Evolutionary conservation across 1,284 basidiomycete genomes (phyloP).

Genomic region (Marasmius sp.): DNA sequence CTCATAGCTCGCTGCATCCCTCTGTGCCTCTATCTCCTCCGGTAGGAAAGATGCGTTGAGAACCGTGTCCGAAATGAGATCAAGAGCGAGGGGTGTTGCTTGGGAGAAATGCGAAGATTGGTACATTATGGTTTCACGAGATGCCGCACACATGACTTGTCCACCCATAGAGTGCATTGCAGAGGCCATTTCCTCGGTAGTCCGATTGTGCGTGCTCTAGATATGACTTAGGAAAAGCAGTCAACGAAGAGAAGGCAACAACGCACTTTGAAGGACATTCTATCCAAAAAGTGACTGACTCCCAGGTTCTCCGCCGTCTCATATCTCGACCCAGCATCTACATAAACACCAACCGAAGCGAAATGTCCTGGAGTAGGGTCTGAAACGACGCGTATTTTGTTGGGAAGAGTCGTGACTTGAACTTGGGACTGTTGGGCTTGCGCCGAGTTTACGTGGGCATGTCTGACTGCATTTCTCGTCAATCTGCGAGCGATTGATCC

Average conservation of each 20-base stretch:
- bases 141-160: conserved; percentile 90
- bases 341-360: conserved; percentile 89
- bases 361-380: conserved; percentile 93
- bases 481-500: conserved; percentile 5
- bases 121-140: conserved; percentile 96
- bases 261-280: conserved; percentile 94
- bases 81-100: conserved; percentile 80
- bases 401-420: conserved; percentile 85
- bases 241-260: background rate
- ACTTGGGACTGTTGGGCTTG: conserved; percentile 27
- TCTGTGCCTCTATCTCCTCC: conserved; percentile 84
- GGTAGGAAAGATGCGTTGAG: conserved; percentile 75
- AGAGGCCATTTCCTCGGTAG: conserved; percentile 77
- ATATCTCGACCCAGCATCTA: conserved; percentile 94
- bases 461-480: conserved; percentile 3
- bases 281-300: conserved; percentile 89
- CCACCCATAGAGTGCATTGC: conserved; percentile 88
- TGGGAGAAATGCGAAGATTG: conserved; percentile 94
- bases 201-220: conserved; percentile 59
- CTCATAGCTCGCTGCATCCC: conserved; percentile 92
- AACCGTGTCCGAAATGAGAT: conserved; percentile 90
- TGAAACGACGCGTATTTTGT: conserved; percentile 91
- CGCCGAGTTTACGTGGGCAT: conserved; percentile 3
- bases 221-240: conserved; percentile 6
- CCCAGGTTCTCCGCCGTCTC: conserved; percentile 80